Base-by-base conservation (phyloP, 2,329 filamentous ascomycete genomes). In the Pestalotiopsis sp. region DNA sequence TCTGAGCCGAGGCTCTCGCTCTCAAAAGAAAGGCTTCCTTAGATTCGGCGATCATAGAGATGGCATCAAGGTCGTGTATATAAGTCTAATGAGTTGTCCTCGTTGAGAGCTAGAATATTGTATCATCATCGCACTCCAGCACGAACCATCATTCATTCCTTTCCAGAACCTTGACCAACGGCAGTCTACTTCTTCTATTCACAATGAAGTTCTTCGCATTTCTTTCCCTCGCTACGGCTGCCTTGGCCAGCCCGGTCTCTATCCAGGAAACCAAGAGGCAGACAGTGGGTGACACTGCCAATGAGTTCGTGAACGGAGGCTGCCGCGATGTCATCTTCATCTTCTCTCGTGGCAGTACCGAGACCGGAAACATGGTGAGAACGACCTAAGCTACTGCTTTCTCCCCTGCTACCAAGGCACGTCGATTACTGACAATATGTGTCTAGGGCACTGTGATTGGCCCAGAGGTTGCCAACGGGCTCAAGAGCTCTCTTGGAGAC, bases 321-420 rank as follows among this genome's bases (percentile, higher is more conserved):
- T 83, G 81, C 69, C 76, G 78, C 23, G 72, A 75, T 25, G 75
- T 80, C 2, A 80, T 79, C 39, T 80, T 83, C 56, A 78, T 67
- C 39, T 67, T 62, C 20, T 57, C 66, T 7, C 57, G 66, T 20
- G 66, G 66, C 6, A 52, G 27, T 39, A 62, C 66, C 7, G 66
- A 67, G 61, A 25, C 17, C 2, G 66, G 66, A n/a, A 67, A 67
- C n/a, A 62, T 67, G 66, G 66, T 67, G 11, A 60, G 65, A 17
- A 31, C 36, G 4, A 1, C 38, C 20, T n/a, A n/a, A 4, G 23
- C n/a, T 65, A 13, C 14, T 2, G 4, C 20, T 7, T 31, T n/a
- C 20, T 11, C 13, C 31, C n/a, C 20, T 4, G 45, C 31, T 12
- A 11, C 52, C 45, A 52, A 52, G 6, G 14, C 20, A 13, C 23